Conservation (phyloP, 2,329 filamentous ascomycete species). For the Tolypocladium tropicale region DNA sequence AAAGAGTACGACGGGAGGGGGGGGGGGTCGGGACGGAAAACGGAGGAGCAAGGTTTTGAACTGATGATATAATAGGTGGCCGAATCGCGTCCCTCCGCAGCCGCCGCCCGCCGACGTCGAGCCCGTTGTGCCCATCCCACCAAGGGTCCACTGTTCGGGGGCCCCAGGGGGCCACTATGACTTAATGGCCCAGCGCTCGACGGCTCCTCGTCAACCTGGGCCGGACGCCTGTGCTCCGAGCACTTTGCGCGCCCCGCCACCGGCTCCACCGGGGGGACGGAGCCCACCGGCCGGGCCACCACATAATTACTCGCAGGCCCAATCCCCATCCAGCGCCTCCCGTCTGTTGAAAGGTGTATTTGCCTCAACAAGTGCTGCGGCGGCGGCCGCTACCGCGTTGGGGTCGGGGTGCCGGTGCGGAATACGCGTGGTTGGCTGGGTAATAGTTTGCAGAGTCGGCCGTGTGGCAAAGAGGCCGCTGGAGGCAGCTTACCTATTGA, state of each 20-base stretch:
- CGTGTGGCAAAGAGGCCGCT: too few species aligned
- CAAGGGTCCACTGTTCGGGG: not conserved
- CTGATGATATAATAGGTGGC: conserved; percentile 2
- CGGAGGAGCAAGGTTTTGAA: not conserved
- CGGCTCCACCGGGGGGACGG: conserved; percentile 1
- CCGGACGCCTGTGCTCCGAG: conserved; percentile 3
- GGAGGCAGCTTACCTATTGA: too few species aligned
- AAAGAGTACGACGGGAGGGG: too few species aligned
- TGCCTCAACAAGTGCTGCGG: not conserved
- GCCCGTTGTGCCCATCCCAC: not conserved
- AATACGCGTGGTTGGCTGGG: too few species aligned
- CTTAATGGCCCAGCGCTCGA: not conserved
- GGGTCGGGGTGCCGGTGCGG: too few species aligned
- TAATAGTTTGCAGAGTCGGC: too few species aligned
- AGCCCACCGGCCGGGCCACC: not conserved
- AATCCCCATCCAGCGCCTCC: not conserved
- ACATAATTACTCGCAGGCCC: too few species aligned
- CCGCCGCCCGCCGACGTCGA: not conserved
- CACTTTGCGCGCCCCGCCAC: not conserved
- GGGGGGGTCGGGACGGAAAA: not conserved
- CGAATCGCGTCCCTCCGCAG: not conserved
- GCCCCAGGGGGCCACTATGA: not conserved
- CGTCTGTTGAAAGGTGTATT: too few species aligned
- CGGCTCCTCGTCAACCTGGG: not conserved
- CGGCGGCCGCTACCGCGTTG: not conserved